A percentile compares a stretch with the other conserved stretches of the same genome.
Conservation (phyloP, 1,139 yeast species). For the Candida sp. region DNA sequence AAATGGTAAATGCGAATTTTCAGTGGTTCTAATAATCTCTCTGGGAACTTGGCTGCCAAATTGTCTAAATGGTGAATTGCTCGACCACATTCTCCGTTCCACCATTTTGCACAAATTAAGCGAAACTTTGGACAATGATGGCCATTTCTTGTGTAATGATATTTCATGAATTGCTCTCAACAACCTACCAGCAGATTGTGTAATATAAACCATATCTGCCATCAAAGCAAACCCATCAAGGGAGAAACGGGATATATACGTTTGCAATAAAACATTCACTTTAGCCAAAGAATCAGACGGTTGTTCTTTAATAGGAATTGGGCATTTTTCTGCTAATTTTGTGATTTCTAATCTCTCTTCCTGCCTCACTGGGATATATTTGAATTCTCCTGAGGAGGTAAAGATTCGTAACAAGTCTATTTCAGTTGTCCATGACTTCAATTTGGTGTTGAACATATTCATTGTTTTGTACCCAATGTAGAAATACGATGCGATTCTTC, state of each 20-base stretch:
- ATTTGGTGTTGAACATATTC: slow-evolving; percentile 52
- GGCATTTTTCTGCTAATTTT: slow-evolving; percentile 70
- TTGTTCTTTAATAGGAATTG: slow-evolving; percentile 79
- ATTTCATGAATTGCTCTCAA: slow-evolving; percentile 85
- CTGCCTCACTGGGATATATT: slow-evolving; percentile 75
- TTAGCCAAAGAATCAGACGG: slow-evolving; percentile 76
- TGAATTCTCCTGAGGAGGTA: slow-evolving; percentile 82
- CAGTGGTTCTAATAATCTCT: slow-evolving; percentile 71
- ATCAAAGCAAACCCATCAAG: slow-evolving; percentile 88
- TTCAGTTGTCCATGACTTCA: slow-evolving; percentile 64
- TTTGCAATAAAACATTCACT: slow-evolving; percentile 75
- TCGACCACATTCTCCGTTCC: slow-evolving; percentile 78
- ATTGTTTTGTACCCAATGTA: slow-evolving; percentile 79
- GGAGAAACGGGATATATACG: slow-evolving; percentile 72
- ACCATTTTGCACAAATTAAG: slow-evolving; percentile 77
- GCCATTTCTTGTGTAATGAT: slow-evolving; percentile 69
- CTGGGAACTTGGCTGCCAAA: slow-evolving; percentile 57
- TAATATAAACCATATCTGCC: slow-evolving; percentile 91
- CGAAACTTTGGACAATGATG: slow-evolving; percentile 54
- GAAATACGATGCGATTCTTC: slow-evolving; percentile 82
- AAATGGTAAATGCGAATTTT: slow-evolving; percentile 85
- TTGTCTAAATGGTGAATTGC: slow-evolving; percentile 85
- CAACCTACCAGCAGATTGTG: slow-evolving; percentile 91
- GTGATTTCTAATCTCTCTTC: slow-evolving; percentile 82
- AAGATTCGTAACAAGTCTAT: slow-evolving; percentile 78